These are phyloP conservation scores for Macrolepiota dolichaula DNA, from an alignment of 768 basidiomycete genomes.

Conservation along the genomic window DNA sequence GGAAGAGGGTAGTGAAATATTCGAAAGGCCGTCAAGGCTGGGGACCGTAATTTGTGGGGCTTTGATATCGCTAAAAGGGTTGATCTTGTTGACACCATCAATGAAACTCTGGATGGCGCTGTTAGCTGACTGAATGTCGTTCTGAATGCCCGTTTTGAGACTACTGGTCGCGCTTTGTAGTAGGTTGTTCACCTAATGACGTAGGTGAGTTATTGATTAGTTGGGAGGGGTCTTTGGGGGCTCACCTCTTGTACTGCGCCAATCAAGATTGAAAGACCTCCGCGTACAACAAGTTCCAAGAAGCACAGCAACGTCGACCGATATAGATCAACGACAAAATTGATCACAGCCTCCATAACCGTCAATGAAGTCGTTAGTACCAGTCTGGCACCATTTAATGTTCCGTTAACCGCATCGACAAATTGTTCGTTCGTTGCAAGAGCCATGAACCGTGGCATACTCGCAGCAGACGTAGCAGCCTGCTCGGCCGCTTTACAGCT, in stretches of 20 bases:
- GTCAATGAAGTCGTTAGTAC: slow-evolving; percentile 75
- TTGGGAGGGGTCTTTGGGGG: slow-evolving; percentile 1
- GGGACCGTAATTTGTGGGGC: slow-evolving; percentile 76
- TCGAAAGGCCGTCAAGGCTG: slow-evolving; percentile 66
- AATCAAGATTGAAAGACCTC: slow-evolving; percentile 77
- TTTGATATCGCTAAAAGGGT: slow-evolving; percentile 66
- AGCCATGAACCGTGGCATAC: slow-evolving; percentile 87
- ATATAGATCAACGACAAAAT: slow-evolving; percentile 90
- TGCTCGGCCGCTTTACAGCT: slow-evolving; percentile 84
- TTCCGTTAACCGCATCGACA: slow-evolving; percentile 73
- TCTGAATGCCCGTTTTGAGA: slow-evolving; percentile 72
- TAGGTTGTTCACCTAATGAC: slow-evolving; percentile 63
- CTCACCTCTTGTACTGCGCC: slow-evolving; percentile 80
- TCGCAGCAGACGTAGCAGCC: slow-evolving; percentile 78
- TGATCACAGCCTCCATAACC: slow-evolving; percentile 82
- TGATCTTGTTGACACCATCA: slow-evolving; percentile 68
- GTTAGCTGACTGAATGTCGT: slow-evolving; percentile 66
- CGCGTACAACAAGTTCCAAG: slow-evolving; percentile 83
- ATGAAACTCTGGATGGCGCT: slow-evolving; percentile 61
- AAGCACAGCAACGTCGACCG: slow-evolving; percentile 94
- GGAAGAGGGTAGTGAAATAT: slow-evolving; percentile 75
- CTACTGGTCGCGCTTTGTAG: slow-evolving; percentile 55
- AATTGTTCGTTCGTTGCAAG: slow-evolving; percentile 80
- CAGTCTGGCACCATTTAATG: slow-evolving; percentile 71
- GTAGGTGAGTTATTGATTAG: slow-evolving; percentile 3